Percentiles rank a stretch among this genome's conserved stretches.
Evolutionary conservation across 2,329 filamentous ascomycete genomes (phyloP).

Genomic region (Hypoxylon sp.): DNA sequence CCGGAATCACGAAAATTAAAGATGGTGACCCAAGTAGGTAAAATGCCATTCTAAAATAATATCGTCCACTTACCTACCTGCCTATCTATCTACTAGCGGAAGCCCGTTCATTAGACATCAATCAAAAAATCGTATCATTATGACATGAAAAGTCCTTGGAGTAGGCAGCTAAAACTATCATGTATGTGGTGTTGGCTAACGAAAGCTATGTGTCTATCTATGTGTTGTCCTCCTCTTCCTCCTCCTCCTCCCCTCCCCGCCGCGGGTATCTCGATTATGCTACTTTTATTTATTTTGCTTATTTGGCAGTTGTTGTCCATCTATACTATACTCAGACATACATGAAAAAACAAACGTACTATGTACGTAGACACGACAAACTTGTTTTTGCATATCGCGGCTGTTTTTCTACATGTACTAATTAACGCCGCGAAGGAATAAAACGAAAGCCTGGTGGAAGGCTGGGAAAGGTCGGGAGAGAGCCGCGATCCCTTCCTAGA

Average conservation of each 20-base stretch:
- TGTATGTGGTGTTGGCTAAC: too few relatives aligned
- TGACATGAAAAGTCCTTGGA: too few relatives aligned
- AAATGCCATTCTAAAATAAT: slow-evolving; percentile 11
- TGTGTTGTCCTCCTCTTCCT: neutral
- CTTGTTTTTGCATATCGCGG: slow-evolving; percentile 19
- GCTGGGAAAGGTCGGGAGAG: slow-evolving; percentile 7
- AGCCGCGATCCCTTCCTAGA: slow-evolving; percentile 37
- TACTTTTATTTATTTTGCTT: neutral
- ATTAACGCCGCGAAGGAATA: too few relatives aligned
- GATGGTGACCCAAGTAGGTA: slow-evolving; percentile 23
- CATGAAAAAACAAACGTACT: too few relatives aligned
- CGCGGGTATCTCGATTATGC: slow-evolving; percentile 23
- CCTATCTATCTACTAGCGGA: slow-evolving; percentile 18
- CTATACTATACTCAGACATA: neutral
- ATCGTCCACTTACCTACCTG: slow-evolving; percentile 15
- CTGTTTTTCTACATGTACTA: slow-evolving; percentile 19
- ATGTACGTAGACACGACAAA: too few relatives aligned
- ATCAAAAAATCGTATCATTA: slow-evolving; percentile 33
- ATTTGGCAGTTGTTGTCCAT: too few relatives aligned
- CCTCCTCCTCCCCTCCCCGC: neutral
- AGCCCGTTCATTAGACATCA: slow-evolving; percentile 5
- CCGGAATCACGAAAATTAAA: slow-evolving; percentile 30
- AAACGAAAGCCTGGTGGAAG: too few relatives aligned
- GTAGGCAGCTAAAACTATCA: too few relatives aligned
- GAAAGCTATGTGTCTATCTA: too few relatives aligned